These are phyloP conservation scores for Paulownia fortunei DNA, from an alignment of 257 asterid species.

Conservation along the genomic window DNA sequence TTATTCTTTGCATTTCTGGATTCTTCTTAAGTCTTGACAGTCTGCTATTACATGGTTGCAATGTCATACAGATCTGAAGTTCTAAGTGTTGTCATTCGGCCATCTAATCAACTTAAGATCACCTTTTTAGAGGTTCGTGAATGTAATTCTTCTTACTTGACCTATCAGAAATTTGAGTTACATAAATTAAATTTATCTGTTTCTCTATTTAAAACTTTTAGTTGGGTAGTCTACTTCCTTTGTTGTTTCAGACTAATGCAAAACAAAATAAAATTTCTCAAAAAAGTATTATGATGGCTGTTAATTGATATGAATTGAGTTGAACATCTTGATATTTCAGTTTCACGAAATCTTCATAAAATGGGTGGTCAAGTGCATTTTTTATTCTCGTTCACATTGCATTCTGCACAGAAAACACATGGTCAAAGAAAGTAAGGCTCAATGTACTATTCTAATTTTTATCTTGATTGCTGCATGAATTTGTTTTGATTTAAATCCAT, in stretches of 20 bases:
- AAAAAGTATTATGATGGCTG: neutral
- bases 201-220: slow-evolving; percentile 3
- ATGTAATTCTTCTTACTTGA: slow-evolving; percentile 31
- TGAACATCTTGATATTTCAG: neutral
- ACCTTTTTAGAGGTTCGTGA: slow-evolving; percentile 92
- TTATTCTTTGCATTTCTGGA: slow-evolving; percentile 1
- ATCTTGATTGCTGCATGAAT: neutral
- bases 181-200: neutral
- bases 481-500: neutral
- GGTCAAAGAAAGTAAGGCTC: neutral
- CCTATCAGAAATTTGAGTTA: slow-evolving; percentile 24
- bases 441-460: neutral
- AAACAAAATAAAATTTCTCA: neutral
- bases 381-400: neutral
- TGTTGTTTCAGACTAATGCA: neutral
- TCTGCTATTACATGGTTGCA: slow-evolving; percentile 33
- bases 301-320: neutral
- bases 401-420: neutral
- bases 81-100: slow-evolving; percentile 76
- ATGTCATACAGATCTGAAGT: slow-evolving; percentile 83
- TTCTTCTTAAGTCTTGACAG: slow-evolving; percentile 15
- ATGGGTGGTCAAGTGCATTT: neutral
- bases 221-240: slow-evolving; percentile 14
- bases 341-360: neutral
- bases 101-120: slow-evolving; percentile 87